Conservation (phyloP, 1,284 basidiomycete species). For the Lignosus rhinocerotis region DNA sequence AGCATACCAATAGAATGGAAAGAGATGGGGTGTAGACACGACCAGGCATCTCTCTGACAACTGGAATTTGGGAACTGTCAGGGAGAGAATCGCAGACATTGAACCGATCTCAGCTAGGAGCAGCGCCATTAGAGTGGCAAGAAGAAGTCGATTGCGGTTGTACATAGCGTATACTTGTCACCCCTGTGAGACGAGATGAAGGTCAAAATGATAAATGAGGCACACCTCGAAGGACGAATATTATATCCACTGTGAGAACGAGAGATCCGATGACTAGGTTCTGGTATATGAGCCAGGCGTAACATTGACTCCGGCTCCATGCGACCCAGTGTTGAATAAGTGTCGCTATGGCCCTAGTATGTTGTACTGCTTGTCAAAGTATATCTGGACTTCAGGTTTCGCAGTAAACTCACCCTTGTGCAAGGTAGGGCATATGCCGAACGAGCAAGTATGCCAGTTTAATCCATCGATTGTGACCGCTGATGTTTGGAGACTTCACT, state of each 20-base stretch:
- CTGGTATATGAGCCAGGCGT: slow-evolving; percentile 16
- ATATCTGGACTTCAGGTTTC: too few relatives aligned
- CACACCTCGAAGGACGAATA: slow-evolving; percentile 21
- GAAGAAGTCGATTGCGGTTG: slow-evolving; percentile 11
- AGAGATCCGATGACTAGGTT: slow-evolving; percentile 8
- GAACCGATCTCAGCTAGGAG: slow-evolving; percentile 16
- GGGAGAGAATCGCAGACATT: slow-evolving; percentile 13
- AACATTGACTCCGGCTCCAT: slow-evolving; percentile 9
- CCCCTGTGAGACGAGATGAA: background rate
- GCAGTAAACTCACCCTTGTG: too few relatives aligned
- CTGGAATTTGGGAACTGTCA: slow-evolving; percentile 13
- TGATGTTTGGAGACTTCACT: too few relatives aligned
- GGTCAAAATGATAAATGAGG: background rate
- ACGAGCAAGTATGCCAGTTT: too few relatives aligned
- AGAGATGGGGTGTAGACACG: slow-evolving; percentile 9
- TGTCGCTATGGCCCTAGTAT: too few relatives aligned
- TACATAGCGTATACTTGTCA: slow-evolving; percentile 22
- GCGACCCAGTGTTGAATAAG: background rate
- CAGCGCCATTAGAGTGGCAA: slow-evolving; percentile 6
- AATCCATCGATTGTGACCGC: too few relatives aligned
- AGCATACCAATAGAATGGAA: slow-evolving; percentile 16
- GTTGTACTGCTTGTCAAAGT: too few relatives aligned
- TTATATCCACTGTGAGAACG: slow-evolving; percentile 13
- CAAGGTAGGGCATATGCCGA: too few relatives aligned
- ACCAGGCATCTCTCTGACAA: slow-evolving; percentile 16